A percentile compares a stretch with the other conserved stretches of the same genome.
Conservation (phyloP, 305 asterid genomes). For the Nicotiana rustica region DNA sequence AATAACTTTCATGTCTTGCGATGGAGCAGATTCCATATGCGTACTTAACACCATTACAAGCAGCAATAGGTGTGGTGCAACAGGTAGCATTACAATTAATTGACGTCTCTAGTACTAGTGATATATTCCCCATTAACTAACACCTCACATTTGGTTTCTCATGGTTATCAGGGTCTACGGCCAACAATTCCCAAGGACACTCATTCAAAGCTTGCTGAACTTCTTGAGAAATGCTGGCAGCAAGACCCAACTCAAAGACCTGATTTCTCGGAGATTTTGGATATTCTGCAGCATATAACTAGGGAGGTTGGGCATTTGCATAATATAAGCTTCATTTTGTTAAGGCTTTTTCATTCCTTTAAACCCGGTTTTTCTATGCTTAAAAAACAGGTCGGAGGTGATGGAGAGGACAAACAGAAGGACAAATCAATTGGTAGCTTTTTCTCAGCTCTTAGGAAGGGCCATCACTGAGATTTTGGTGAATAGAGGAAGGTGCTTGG, state of each 20-base stretch:
- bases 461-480: conserved; percentile 46
- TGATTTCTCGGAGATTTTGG: conserved; percentile 42
- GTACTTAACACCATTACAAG: conserved; percentile 45
- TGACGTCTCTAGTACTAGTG: not conserved
- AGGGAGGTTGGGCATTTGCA: conserved; percentile 38
- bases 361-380: not conserved
- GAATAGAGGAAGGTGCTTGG: not conserved
- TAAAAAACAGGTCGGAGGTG: conserved; percentile 43
- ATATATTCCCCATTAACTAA: conserved; percentile 20
- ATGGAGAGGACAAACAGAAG: conserved; percentile 46
- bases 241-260: conserved; percentile 47
- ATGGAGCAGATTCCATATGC: conserved; percentile 44
- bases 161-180: conserved; percentile 40
- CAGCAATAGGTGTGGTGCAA: conserved; percentile 49
- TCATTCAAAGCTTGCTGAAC: conserved; percentile 42
- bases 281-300: conserved; percentile 36
- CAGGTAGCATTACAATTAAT: conserved; percentile 34
- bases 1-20: conserved; percentile 29
- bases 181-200: conserved; percentile 46
- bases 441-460: conserved; percentile 48
- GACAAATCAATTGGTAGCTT: conserved; percentile 47
- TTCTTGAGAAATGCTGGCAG: conserved; percentile 44
- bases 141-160: conserved; percentile 20
- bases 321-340: not conserved
- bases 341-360: not conserved